phyloP scores from a whole-genome alignment of 768 basidiomycete genomes.

The Clitopilus hobsonii region DNA sequence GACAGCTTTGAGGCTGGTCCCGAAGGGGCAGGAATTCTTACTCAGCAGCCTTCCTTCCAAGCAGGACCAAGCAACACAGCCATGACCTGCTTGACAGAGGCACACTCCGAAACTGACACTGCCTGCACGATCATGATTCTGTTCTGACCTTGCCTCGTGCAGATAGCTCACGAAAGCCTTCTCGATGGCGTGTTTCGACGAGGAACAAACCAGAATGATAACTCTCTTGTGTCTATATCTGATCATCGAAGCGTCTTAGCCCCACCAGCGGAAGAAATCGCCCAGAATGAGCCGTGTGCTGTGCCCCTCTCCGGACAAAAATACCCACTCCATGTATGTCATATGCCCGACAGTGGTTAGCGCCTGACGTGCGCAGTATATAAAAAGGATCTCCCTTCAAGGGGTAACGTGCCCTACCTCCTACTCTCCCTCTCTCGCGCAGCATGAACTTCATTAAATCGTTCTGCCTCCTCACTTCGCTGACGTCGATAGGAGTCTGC shows the following conservation, averaged over 20 bases:
- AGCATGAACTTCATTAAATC: not conserved
- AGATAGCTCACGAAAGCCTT: too few species aligned
- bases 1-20: too few species aligned
- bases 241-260: not conserved
- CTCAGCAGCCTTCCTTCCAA: too few species aligned
- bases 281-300: not conserved
- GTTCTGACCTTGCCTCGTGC: too few species aligned
- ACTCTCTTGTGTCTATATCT: not conserved
- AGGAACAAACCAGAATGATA: not conserved
- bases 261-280: not conserved
- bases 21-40: too few species aligned
- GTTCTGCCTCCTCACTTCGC: not conserved
- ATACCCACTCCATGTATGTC: not conserved
- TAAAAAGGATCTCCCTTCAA: not conserved
- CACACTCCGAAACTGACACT: too few species aligned
- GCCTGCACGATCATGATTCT: too few species aligned
- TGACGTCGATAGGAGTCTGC: not conserved
- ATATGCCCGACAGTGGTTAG: not conserved
- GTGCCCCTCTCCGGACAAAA: not conserved
- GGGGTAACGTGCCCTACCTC: not conserved
- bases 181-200: not conserved
- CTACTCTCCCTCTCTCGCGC: not conserved
- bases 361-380: not conserved
- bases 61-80: too few species aligned
- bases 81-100: too few species aligned